phyloP scores from a whole-genome alignment of 2,329 filamentous ascomycete species.

The Colletotrichum eremochloae region DNA sequence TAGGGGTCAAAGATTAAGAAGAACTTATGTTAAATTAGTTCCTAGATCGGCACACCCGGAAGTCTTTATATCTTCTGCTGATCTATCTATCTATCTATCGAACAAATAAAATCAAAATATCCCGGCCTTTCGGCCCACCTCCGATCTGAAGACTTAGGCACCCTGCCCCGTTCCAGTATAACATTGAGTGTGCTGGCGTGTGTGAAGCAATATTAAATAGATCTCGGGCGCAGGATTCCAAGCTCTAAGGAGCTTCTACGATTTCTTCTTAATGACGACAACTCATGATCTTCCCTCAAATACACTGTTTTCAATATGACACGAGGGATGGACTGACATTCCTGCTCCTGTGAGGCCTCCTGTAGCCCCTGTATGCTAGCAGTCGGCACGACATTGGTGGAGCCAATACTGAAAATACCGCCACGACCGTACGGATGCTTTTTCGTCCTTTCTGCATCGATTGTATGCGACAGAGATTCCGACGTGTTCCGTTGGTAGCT shows the following conservation, averaged over 20 bases:
- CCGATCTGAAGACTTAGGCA: no score
- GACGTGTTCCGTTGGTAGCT: conserved; percentile 47
- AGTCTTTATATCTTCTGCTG: no score
- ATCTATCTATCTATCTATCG: no score
- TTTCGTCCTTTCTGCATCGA: conserved; percentile 31
- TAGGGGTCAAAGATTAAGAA: no score
- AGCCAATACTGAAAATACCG: conserved; percentile 49
- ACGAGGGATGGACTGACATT: conserved; percentile 8
- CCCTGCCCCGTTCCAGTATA: no score
- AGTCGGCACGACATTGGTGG: conserved; percentile 51
- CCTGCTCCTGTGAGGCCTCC: conserved; percentile 48
- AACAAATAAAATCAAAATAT: no score
- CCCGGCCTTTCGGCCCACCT: no score
- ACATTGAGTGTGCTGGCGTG: no score
- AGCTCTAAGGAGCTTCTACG: conserved; percentile 43
- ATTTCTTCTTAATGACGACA: neutral
- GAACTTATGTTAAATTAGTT: no score
- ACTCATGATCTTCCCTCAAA: conserved; percentile 47
- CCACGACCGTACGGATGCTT: conserved; percentile 43
- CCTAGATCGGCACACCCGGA: no score
- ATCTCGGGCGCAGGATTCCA: conserved; percentile 4
- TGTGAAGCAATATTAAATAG: neutral
- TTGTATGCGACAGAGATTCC: conserved; percentile 12
- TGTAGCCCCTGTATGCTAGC: conserved; percentile 51
- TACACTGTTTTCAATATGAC: conserved; percentile 51